Percentiles rank a stretch among this genome's conserved stretches.
These are phyloP conservation scores for Colletotrichum noveboracense DNA, from an alignment of 2,329 filamentous ascomycete species.

Conservation along the genomic window DNA sequence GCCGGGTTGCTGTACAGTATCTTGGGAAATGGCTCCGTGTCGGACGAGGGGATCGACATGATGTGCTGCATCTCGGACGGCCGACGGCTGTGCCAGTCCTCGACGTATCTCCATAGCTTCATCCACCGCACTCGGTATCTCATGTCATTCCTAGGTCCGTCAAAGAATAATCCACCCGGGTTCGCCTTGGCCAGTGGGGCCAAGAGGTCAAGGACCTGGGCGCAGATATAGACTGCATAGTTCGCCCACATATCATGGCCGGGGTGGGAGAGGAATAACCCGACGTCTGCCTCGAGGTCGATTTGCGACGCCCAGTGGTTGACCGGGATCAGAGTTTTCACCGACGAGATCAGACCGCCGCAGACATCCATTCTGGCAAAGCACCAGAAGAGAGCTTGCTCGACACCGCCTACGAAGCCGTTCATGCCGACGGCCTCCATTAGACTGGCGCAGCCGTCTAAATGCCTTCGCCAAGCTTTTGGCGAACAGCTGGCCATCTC, in stretches of 20 bases:
- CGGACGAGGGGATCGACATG: slow-evolving; percentile 36
- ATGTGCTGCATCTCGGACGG: slow-evolving; percentile 53
- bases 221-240: slow-evolving; percentile 61
- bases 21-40: slow-evolving; percentile 51
- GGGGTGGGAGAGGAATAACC: slow-evolving; percentile 39
- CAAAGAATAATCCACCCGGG: slow-evolving; percentile 40
- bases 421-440: slow-evolving; percentile 58
- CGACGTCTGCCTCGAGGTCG: slow-evolving; percentile 33
- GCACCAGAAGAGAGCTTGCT: slow-evolving; percentile 64
- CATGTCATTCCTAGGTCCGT: slow-evolving; percentile 12
- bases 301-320: slow-evolving; percentile 47
- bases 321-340: slow-evolving; percentile 53
- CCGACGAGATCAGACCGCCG: slow-evolving; percentile 60
- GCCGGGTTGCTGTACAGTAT: slow-evolving; percentile 59
- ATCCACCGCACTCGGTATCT: slow-evolving; percentile 42
- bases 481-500: slow-evolving; percentile 48
- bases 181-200: slow-evolving; percentile 42
- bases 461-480: slow-evolving; percentile 58
- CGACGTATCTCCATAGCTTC: slow-evolving; percentile 54
- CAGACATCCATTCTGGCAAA: slow-evolving; percentile 65
- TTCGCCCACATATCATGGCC: slow-evolving; percentile 61
- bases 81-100: slow-evolving; percentile 51
- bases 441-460: slow-evolving; percentile 62
- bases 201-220: slow-evolving; percentile 50
- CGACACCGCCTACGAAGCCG: slow-evolving; percentile 55